phyloP scores from a whole-genome alignment of 768 basidiomycete genomes.

The Stropharia rugosoannulata region DNA sequence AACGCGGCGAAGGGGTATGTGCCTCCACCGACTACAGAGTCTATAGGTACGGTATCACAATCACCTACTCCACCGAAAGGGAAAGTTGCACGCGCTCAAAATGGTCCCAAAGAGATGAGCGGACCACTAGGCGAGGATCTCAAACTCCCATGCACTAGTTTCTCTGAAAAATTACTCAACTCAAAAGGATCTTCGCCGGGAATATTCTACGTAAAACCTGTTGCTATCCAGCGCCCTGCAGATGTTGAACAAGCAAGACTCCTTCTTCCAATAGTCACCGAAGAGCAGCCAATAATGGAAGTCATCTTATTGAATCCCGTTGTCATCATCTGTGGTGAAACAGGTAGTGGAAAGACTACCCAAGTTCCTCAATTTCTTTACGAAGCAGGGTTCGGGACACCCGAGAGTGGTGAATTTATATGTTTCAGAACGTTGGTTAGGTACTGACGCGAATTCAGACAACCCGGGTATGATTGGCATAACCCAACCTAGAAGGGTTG shows the following conservation, averaged over 20 bases:
- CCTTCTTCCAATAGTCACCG: conserved; percentile 83
- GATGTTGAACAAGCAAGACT: conserved; percentile 78
- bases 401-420: conserved; percentile 64
- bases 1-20: conserved; percentile 43
- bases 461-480: conserved; percentile 98
- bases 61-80: conserved; percentile 33
- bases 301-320: conserved; percentile 84
- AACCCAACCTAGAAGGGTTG: conserved; percentile 96
- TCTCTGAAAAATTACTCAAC: conserved; percentile 49
- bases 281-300: conserved; percentile 95
- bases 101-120: conserved; percentile 44
- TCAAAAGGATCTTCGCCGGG: conserved; percentile 14
- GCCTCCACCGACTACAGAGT: conserved; percentile 14
- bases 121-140: conserved; percentile 83
- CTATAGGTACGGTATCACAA: conserved; percentile 3
- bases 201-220: conserved; percentile 34
- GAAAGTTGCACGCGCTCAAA: conserved; percentile 35
- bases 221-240: conserved; percentile 59
- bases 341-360: conserved; percentile 97
- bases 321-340: conserved; percentile 87
- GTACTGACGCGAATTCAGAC: conserved; percentile 45
- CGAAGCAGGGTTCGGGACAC: conserved; percentile 90
- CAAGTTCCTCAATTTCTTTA: conserved; percentile 98
- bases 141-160: conserved; percentile 62
- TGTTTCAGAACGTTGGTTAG: not conserved